Base-by-base conservation (phyloP, 2,329 filamentous ascomycete species). In the Zymoseptoria ardabiliae region DNA sequence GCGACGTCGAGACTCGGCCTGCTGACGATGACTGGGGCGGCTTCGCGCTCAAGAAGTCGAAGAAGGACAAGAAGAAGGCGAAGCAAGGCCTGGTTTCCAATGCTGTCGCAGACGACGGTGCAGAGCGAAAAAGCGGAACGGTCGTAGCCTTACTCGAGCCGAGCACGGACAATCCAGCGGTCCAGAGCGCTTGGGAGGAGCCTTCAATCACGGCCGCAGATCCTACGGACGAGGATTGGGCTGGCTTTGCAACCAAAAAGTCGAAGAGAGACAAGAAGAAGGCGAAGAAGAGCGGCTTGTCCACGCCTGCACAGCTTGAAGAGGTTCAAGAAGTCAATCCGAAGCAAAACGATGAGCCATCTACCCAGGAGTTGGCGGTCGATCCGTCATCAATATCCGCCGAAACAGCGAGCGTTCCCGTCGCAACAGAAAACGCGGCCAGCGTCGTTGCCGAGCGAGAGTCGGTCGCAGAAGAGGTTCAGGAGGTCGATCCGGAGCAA, bases 201-300 rank as follows among this genome's bases (percentile, higher is more conserved):
- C 50, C 56, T 20, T n/a, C 50, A 4, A 22, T 57, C 17, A 58
- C 67, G 50, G 28, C 35, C 11, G 53, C 51, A 22, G 60, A 59
- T 13, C 56, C 57, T 20, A 53, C 61, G 25, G 61, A 65, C 19
- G 64, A 67, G 13, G 61, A 65, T 7, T 67, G 60, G 60, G 54
- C 62, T 9, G 53, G 54, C 22, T 58, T 65, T n/a, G 63, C 65
- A 1, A 55, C 58, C 25, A 74, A 74, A 62, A 68, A 68, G 60
- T 71, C 73, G 35, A 77, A 77, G 67, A 78, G 77, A 53, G 72
- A 75, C 22, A 77, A 76, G 66, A 75, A 75, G 54, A 77, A 78
- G 61, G 69, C 67, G 2, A 69, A 65, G 61, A 68, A 67, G 49
- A 62, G 58, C 52, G 63, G 61, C 8, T 41, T 25, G 3, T 60